These are phyloP conservation scores for Chalciporus sp. DNA, from an alignment of 1,284 basidiomycete species.

Conservation along the genomic window DNA sequence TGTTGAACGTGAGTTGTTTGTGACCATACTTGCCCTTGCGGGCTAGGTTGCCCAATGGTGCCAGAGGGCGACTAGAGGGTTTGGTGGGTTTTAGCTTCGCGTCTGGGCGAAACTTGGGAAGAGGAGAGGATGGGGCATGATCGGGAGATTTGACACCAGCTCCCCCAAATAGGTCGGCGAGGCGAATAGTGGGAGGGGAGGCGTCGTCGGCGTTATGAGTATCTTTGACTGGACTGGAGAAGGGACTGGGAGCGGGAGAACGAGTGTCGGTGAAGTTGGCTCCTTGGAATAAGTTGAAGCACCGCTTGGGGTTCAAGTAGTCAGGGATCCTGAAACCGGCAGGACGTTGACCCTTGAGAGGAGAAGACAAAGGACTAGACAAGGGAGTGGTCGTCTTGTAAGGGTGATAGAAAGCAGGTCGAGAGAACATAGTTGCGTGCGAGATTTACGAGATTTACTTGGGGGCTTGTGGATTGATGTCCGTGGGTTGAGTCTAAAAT, in stretches of 20 bases:
- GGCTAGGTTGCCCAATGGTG: background rate
- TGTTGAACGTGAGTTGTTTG: slow-evolving; percentile 22
- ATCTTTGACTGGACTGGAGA: slow-evolving; percentile 17
- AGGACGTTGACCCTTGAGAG: slow-evolving; percentile 13
- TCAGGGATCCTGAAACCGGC: slow-evolving; percentile 29
- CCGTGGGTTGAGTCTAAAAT: background rate
- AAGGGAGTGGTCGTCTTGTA: slow-evolving; percentile 13
- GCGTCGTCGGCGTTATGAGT: slow-evolving; percentile 5
- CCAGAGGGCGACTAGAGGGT: background rate
- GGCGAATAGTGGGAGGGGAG: slow-evolving; percentile 10
- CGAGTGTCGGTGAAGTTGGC: slow-evolving; percentile 5
- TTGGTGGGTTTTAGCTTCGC: background rate
- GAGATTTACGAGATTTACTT: background rate
- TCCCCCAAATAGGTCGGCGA: slow-evolving; percentile 7
- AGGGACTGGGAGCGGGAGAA: slow-evolving; percentile 18
- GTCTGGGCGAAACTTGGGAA: background rate
- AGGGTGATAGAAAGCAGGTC: slow-evolving; percentile 13
- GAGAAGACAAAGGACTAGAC: slow-evolving; percentile 6
- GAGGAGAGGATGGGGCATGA: background rate
- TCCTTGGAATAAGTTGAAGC: slow-evolving; percentile 23
- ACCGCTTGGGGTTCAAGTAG: slow-evolving; percentile 17
- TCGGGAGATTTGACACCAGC: background rate
- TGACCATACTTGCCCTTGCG: slow-evolving; percentile 13
- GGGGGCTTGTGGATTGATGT: background rate
- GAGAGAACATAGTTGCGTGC: slow-evolving; percentile 24